Conservation (phyloP, 441 rosid species). For the Rhodomyrtus psidioides region DNA sequence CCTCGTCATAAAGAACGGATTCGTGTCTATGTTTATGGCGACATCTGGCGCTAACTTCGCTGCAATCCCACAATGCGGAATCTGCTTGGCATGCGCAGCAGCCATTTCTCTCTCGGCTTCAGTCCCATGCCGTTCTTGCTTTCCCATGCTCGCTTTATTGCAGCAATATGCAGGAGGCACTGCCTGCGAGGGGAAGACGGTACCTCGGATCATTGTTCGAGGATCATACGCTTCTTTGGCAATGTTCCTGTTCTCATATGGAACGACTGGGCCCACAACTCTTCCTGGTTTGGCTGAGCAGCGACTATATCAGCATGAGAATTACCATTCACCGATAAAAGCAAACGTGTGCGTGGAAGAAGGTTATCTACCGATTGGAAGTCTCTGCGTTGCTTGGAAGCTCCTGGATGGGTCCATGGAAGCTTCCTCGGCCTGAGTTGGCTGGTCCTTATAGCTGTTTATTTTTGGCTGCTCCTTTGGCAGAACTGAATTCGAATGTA, state of each 20-base stretch:
- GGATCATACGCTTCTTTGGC: constrained; percentile 56
- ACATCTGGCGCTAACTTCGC: constrained; percentile 57
- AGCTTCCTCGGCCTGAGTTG: constrained; percentile 29
- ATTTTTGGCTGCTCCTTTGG: constrained; percentile 36
- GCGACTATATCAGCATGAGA: not conserved
- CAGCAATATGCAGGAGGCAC: constrained; percentile 31
- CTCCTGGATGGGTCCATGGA: constrained; percentile 32
- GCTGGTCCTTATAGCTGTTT: constrained; percentile 24
- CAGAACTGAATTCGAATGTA: constrained; percentile 50
- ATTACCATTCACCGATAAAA: not conserved
- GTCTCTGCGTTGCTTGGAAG: constrained; percentile 51
- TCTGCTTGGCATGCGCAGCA: constrained; percentile 36
- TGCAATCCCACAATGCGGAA: constrained; percentile 43
- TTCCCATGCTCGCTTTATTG: constrained; percentile 33
- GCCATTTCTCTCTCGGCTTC: constrained; percentile 36
- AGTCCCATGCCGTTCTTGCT: constrained; percentile 44
- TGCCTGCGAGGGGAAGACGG: constrained; percentile 34
- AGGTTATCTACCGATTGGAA: constrained; percentile 39
- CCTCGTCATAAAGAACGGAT: constrained; percentile 73
- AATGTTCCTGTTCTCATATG: constrained; percentile 41
- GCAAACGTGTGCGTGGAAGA: not conserved
- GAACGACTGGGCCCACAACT: constrained; percentile 48
- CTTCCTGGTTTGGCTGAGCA: constrained; percentile 60
- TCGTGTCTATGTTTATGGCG: constrained; percentile 70
- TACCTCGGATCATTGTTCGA: constrained; percentile 46